These are phyloP conservation scores for Arachis hypogaea DNA, from an alignment of 306 rosid genomes.

Conservation along the genomic window DNA sequence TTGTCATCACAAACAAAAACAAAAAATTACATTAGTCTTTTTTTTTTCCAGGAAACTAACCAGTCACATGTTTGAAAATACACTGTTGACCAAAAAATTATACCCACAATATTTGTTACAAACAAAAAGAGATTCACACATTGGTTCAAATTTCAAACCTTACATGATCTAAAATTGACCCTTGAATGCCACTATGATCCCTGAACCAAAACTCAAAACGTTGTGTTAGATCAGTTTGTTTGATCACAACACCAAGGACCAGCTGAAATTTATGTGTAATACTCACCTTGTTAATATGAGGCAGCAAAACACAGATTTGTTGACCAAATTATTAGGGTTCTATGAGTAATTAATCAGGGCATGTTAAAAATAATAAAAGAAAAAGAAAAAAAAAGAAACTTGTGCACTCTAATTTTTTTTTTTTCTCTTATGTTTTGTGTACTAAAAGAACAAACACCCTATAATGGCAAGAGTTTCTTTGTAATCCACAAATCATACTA, in stretches of 20 bases:
- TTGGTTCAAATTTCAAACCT: constrained; percentile 22
- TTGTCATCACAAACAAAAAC: not conserved
- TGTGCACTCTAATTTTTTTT: constrained; percentile 25
- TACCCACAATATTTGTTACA: constrained; percentile 34
- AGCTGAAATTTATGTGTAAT: constrained; percentile 29
- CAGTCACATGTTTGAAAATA: constrained; percentile 27
- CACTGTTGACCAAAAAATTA: not conserved
- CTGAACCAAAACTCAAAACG: constrained; percentile 35
- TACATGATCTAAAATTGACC: constrained; percentile 37
- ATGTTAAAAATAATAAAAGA: constrained; percentile 12
- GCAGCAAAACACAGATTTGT: constrained; percentile 34
- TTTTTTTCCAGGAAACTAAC: not conserved
- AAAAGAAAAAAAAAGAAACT: not conserved
- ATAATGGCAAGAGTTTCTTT: constrained; percentile 10
- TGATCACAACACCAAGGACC: constrained; percentile 28
- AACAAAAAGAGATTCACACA: not conserved
- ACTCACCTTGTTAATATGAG: constrained; percentile 41
- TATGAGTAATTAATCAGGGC: constrained; percentile 33
- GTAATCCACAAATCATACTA: constrained; percentile 46
- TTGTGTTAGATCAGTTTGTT: constrained; percentile 19
- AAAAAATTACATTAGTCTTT: not conserved
- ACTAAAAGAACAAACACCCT: constrained; percentile 31
- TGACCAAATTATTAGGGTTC: constrained; percentile 29
- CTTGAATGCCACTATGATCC: constrained; percentile 36
- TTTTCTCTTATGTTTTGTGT: constrained; percentile 17